Evolutionary conservation across 2,329 filamentous ascomycete genomes (phyloP).

Genomic region (Fusarium proliferatum): DNA sequence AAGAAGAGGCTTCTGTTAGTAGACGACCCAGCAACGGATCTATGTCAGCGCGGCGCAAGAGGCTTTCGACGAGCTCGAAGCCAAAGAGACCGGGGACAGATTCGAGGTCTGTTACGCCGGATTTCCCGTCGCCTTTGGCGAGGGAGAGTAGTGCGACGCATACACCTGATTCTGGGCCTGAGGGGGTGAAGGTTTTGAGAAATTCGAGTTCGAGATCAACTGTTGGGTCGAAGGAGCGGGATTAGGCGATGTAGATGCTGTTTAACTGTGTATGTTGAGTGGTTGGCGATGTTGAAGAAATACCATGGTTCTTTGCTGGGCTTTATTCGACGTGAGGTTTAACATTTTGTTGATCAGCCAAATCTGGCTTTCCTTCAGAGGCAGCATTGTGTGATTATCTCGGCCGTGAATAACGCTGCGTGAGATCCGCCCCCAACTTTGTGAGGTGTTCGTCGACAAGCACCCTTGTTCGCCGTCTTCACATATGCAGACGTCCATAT

Average conservation of each 20-base stretch:
- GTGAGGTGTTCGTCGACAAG: background rate
- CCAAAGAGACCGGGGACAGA: conserved; percentile 59
- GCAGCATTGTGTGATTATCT: background rate
- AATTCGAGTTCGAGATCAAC: conserved; percentile 39
- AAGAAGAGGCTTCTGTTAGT: conserved; percentile 56
- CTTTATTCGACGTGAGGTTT: background rate
- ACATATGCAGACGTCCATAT: background rate
- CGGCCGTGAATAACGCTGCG: background rate
- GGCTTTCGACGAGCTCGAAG: conserved; percentile 56
- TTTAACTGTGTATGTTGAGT: background rate
- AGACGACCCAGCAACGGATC: conserved; percentile 62
- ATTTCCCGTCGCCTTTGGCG: conserved; percentile 64
- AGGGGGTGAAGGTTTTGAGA: conserved; percentile 40
- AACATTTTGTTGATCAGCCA: background rate
- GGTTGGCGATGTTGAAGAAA: background rate
- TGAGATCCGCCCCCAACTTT: background rate
- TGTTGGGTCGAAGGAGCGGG: conserved; percentile 31
- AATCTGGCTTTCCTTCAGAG: background rate
- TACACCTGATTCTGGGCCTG: conserved; percentile 36
- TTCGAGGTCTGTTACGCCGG: conserved; percentile 65
- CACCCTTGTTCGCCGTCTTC: background rate
- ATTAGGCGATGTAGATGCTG: conserved; percentile 1
- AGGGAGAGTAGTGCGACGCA: conserved; percentile 55
- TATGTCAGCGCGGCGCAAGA: conserved; percentile 64
- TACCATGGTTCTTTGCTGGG: background rate